phyloP scores from a whole-genome alignment of 768 basidiomycete genomes.

The Xerocomus brunneocitrinus region DNA sequence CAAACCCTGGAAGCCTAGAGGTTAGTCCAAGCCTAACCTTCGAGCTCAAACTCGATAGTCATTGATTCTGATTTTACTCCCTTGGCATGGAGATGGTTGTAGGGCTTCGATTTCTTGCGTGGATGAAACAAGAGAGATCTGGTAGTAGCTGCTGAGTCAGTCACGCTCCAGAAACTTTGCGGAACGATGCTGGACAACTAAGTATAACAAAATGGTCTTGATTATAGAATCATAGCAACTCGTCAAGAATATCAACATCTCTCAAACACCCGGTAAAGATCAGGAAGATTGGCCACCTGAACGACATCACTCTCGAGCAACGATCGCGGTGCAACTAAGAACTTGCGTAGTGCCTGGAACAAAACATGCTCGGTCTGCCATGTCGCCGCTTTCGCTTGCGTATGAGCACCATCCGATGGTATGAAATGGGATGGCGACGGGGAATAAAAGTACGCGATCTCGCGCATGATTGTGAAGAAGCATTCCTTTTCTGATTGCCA shows the following conservation, averaged over 20 bases:
- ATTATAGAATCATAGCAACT: background rate
- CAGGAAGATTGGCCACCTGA: conserved; percentile 85
- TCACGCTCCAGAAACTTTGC: too few relatives aligned
- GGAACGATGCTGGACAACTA: too few relatives aligned
- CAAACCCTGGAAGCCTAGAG: too few relatives aligned
- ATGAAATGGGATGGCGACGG: conserved; percentile 36
- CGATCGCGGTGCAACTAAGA: conserved; percentile 63
- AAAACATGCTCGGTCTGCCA: conserved; percentile 92
- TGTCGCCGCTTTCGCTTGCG: conserved; percentile 49
- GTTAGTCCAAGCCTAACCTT: too few relatives aligned
- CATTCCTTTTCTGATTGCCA: conserved; percentile 86
- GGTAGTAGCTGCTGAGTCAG: too few relatives aligned
- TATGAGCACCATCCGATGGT: conserved; percentile 30
- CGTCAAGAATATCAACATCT: conserved; percentile 56
- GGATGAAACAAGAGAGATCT: too few relatives aligned
- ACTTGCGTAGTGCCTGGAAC: conserved; percentile 80
- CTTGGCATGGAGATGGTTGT: too few relatives aligned
- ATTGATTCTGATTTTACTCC: too few relatives aligned
- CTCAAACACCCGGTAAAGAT: conserved; percentile 93
- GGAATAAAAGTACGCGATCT: conserved; percentile 88
- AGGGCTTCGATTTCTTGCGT: too few relatives aligned
- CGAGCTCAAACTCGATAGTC: too few relatives aligned
- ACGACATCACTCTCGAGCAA: conserved; percentile 71
- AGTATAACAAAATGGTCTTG: background rate
- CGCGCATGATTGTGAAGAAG: conserved; percentile 79